Base-by-base conservation (phyloP, 2,329 filamentous ascomycete genomes). In the Aschersonia sp. region DNA sequence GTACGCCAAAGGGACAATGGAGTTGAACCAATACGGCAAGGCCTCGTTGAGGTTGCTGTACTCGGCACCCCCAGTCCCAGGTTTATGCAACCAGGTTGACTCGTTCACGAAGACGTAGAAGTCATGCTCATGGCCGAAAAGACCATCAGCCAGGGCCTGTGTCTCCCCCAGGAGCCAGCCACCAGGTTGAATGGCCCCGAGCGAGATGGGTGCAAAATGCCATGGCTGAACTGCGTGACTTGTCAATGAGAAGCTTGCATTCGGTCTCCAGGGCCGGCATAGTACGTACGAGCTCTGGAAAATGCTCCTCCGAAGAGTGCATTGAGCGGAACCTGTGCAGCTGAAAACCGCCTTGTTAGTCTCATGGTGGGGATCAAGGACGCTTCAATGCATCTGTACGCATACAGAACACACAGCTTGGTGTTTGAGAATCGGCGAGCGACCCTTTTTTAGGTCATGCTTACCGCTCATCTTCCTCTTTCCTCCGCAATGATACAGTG, bases 11-110 rank as follows among this genome's bases (percentile, higher is more conserved):
- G 75, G 75, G 0, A 79, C 75, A 1, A 79, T 60, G 2, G 70
- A 71, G 54, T 79, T 79, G 58, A 78, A 73, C 73, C 76, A 80
- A 57, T 79, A 80, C 0, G 76, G 73, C 22, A 73, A 64, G 0
- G 67, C 73, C 60, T 79, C 76, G 53, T 77, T 70, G 6, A 79
- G 58, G n/a, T 60, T 62, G 48, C 69, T 75, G 57, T 79, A 79
- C 53, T 79, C 75, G 14, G 62, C 55, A 4, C 71, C 69, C 1
- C 73, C 73, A 0, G 30, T 49, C 2, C 51, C 55, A 1, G 51
- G 50, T 32, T 42, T 43, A 42, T 52, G 51, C 0, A 65, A 55
- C 75, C 75, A 80, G 10, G 65, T 63, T 5, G 67, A 72, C 46
- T 74, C 54, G 5, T 63, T 64, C 35, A 79, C 72, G 51, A 67